Evolutionary conservation across 2,329 filamentous ascomycete genomes (phyloP).

Genomic region (Apiospora arundinis): DNA sequence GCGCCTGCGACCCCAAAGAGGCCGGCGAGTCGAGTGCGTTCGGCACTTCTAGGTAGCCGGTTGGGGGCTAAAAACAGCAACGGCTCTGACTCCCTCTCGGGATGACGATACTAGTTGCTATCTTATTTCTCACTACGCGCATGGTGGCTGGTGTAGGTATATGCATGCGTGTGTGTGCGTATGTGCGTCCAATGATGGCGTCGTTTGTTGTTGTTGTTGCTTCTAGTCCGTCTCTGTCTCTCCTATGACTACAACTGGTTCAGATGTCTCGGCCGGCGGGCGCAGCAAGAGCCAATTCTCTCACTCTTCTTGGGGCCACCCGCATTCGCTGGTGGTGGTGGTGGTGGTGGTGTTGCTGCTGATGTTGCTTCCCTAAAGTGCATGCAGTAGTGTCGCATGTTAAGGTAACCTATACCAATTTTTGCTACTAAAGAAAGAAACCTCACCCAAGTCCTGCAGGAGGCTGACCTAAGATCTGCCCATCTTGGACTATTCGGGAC

Average conservation of each 20-base stretch:
- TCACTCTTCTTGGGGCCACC: not conserved
- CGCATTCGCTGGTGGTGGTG: not conserved
- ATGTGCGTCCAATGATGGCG: not conserved
- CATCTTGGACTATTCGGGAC: slow-evolving; percentile 12
- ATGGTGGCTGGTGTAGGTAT: not conserved
- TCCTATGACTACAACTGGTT: not conserved
- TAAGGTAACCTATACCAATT: not conserved
- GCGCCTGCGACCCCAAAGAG: slow-evolving; percentile 15
- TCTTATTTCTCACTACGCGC: not conserved
- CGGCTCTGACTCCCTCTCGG: not conserved
- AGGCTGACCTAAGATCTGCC: slow-evolving; percentile 16
- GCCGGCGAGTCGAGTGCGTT: slow-evolving; percentile 1
- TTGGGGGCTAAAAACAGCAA: slow-evolving; percentile 18
- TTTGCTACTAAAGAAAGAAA: slow-evolving; percentile 17
- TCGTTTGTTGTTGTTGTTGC: not conserved
- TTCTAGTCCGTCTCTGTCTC: not conserved
- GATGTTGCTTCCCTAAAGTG: slow-evolving; percentile 10
- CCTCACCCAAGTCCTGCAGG: not conserved
- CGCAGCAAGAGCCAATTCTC: slow-evolving; percentile 1
- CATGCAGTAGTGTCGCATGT: slow-evolving; percentile 10
- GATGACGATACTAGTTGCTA: not conserved
- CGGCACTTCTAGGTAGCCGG: slow-evolving; percentile 11
- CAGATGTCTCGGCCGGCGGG: slow-evolving; percentile 8
- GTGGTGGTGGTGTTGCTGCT: not conserved
- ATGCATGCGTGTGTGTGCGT: too few relatives aligned